phyloP scores from a whole-genome alignment of 306 rosid species.

The Nissolia schottii region DNA sequence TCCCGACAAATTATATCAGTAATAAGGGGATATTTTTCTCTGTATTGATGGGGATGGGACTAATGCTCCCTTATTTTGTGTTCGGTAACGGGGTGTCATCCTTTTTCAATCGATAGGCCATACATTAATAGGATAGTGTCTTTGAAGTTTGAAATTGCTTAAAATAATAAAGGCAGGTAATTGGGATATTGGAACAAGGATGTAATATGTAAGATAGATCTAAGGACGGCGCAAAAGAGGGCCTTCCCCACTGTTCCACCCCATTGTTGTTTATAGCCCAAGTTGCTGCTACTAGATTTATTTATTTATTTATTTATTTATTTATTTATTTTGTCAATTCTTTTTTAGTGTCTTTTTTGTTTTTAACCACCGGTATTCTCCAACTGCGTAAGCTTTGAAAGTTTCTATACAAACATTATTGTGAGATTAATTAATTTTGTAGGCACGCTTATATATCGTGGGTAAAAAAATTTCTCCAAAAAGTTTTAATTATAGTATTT shows the following conservation, averaged over 20 bases:
- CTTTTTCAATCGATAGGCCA: neutral
- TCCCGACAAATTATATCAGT: neutral
- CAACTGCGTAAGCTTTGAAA: no score
- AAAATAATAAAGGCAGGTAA: neutral
- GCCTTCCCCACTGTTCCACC: neutral
- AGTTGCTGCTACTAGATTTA: no score
- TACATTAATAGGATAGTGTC: neutral
- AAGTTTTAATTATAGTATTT: no score
- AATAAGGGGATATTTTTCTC: neutral
- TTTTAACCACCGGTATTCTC: no score
- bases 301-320: no score
- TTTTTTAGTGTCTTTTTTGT: no score
- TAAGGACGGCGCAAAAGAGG: neutral
- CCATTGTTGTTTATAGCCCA: neutral
- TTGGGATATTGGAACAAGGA: neutral
- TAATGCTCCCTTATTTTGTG: neutral
- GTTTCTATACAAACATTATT: no score
- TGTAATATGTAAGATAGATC: neutral
- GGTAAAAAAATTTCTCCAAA: no score
- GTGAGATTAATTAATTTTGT: no score
- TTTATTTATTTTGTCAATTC: no score
- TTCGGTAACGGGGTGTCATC: neutral
- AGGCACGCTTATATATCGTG: no score
- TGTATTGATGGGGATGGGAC: neutral
- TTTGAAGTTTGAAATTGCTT: neutral